These are phyloP conservation scores for Termitomyces sp. DNA, from an alignment of 768 basidiomycete genomes.

Conservation along the genomic window DNA sequence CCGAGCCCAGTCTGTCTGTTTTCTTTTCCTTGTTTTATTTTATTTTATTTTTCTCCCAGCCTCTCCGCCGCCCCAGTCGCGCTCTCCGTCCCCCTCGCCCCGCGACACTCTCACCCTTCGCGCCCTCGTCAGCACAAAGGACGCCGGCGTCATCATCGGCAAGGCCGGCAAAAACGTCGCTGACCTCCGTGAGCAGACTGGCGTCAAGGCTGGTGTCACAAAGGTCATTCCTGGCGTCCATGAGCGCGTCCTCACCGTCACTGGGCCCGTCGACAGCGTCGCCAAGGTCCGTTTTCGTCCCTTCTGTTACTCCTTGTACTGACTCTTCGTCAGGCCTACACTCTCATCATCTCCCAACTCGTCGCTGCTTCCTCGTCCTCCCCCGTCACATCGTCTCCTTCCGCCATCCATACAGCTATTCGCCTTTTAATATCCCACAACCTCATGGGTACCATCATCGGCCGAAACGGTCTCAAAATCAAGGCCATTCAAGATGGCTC, in stretches of 20 bases:
- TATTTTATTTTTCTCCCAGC: slow-evolving; percentile 29
- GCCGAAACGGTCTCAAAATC: slow-evolving; percentile 93
- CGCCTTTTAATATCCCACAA: slow-evolving; percentile 98
- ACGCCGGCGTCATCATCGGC: slow-evolving; percentile 96
- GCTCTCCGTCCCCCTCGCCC: slow-evolving; percentile 66
- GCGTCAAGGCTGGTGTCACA: slow-evolving; percentile 97
- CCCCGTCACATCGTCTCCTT: slow-evolving; percentile 58
- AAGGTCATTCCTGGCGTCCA: slow-evolving; percentile 98
- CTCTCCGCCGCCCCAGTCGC: slow-evolving; percentile 61
- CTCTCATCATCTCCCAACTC: slow-evolving; percentile 89
- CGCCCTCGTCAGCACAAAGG: slow-evolving; percentile 94
- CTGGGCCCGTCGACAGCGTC: slow-evolving; percentile 87
- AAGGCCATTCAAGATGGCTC: slow-evolving; percentile 97
- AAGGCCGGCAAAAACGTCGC: slow-evolving; percentile 98
- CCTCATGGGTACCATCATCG: slow-evolving; percentile 98
- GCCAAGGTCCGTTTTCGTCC: slow-evolving; percentile 58
- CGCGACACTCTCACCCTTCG: slow-evolving; percentile 84
- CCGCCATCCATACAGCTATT: slow-evolving; percentile 82
- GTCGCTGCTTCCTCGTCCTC: slow-evolving; percentile 76
- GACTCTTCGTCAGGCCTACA: slow-evolving; percentile 68
- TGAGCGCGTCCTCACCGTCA: slow-evolving; percentile 94
- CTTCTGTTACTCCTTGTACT: slow-evolving; percentile 5
- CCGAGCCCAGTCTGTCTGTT: slow-evolving; percentile 45
- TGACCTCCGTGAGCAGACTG: slow-evolving; percentile 90
- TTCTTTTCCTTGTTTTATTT: slow-evolving; percentile 6